These are phyloP conservation scores for Metschnikowia noctiluminum DNA, from an alignment of 805 yeast species.

Conservation along the genomic window DNA sequence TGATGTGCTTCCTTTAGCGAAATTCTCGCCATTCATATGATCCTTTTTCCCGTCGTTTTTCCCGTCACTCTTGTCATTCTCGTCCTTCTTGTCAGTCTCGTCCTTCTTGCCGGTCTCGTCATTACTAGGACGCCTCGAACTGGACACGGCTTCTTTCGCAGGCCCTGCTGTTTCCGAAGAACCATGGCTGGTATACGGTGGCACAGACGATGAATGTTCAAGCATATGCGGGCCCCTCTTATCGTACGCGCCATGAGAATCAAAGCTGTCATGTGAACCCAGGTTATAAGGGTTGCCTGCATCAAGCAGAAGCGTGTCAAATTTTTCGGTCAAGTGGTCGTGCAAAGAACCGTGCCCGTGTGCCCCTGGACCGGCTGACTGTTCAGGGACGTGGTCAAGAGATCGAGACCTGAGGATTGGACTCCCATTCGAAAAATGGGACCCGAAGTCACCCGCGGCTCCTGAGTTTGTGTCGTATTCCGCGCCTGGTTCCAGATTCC, in stretches of 20 bases:
- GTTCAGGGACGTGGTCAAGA: conserved; percentile 3
- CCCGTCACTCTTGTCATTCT: too few species aligned
- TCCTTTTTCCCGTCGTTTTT: too few species aligned
- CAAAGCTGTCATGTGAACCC: neutral
- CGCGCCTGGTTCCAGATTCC: conserved; percentile 3
- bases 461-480: neutral
- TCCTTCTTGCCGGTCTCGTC: too few species aligned
- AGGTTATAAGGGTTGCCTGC: neutral
- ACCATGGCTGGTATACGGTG: neutral
- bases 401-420: conserved; percentile 5
- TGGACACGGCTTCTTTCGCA: too few species aligned
- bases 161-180: too few species aligned
- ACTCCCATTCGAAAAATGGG: neutral
- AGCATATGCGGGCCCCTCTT: too few species aligned
- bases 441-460: neutral
- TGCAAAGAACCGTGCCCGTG: neutral
- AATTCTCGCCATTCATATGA: too few species aligned
- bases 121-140: too few species aligned
- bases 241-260: neutral
- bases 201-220: too few species aligned
- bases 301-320: conserved; percentile 5
- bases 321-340: conserved; percentile 5
- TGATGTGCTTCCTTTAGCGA: too few species aligned
- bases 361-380: neutral
- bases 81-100: too few species aligned